Evolutionary conservation across 2,329 filamentous ascomycete species (phyloP).

Genomic region (Botrytis byssoidea): DNA sequence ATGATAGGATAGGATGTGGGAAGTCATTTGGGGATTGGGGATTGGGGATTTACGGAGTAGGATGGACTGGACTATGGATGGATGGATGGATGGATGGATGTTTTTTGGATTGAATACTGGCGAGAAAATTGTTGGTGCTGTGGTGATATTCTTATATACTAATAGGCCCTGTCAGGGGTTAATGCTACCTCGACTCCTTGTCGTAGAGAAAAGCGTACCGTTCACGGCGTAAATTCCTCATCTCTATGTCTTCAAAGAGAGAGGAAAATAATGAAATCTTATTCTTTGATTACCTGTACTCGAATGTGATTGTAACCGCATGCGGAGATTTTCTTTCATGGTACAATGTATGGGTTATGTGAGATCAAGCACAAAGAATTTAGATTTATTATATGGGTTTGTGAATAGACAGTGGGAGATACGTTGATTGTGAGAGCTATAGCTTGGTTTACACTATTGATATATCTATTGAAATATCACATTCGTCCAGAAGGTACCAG

Average conservation of each 20-base stretch:
- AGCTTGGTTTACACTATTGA: not conserved
- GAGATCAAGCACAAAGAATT: not conserved
- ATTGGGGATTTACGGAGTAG: not conserved
- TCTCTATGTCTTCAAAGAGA: no score
- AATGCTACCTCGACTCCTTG: not conserved
- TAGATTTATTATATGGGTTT: slow-evolving; percentile 6
- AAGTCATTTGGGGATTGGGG: not conserved
- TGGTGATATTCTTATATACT: not conserved
- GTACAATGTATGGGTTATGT: not conserved
- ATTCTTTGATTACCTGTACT: not conserved
- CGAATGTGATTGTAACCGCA: not conserved
- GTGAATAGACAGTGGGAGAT: no score
- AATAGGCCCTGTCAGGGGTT: not conserved
- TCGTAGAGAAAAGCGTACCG: not conserved
- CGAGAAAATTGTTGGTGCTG: not conserved
- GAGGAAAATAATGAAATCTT: not conserved
- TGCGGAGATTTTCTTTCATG: slow-evolving; percentile 15
- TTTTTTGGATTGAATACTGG: not conserved
- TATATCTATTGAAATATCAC: not conserved
- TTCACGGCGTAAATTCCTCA: not conserved
- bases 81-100: not conserved
- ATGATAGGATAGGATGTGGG: no score
- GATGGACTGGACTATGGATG: no score
- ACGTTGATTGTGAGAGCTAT: not conserved
- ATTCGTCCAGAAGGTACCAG: not conserved